These are phyloP conservation scores for Firmiana major DNA, from an alignment of 345 rosid species.

Conservation along the genomic window DNA sequence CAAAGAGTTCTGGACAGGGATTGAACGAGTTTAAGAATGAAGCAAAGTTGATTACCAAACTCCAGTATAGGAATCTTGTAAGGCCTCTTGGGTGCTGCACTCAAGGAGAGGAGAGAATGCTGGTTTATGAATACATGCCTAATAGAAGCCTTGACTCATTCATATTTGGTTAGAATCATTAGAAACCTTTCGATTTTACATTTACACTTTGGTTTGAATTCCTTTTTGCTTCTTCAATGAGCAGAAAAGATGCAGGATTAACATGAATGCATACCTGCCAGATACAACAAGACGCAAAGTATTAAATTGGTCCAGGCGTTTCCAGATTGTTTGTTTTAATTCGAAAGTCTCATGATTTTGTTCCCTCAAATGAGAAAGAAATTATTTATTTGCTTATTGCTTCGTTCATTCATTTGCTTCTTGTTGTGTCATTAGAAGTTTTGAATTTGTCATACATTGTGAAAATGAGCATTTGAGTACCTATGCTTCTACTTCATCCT, in stretches of 20 bases:
- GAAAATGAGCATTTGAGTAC: too few species aligned
- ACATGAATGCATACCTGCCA: neutral
- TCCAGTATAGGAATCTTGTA: slow-evolving; percentile 51
- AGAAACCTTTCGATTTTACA: neutral
- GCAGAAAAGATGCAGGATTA: neutral
- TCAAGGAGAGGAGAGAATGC: slow-evolving; percentile 28
- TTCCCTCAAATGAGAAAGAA: too few species aligned
- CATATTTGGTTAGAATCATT: slow-evolving; percentile 21
- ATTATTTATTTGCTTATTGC: too few species aligned
- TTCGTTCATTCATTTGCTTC: too few species aligned
- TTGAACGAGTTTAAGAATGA: too few species aligned
- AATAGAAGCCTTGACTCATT: slow-evolving; percentile 29
- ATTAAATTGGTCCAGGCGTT: slow-evolving; percentile 24
- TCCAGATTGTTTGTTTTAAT: slow-evolving; percentile 29
- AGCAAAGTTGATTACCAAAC: slow-evolving; percentile 38
- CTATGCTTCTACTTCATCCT: too few species aligned
- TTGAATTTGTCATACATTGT: too few species aligned
- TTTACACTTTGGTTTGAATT: neutral
- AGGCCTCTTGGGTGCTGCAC: slow-evolving; percentile 35
- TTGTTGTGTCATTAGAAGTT: too few species aligned
- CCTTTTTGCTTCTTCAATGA: slow-evolving; percentile 4
- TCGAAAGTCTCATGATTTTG: too few species aligned
- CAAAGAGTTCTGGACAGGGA: slow-evolving; percentile 42
- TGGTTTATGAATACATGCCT: slow-evolving; percentile 37
- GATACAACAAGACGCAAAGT: neutral